Evolutionary conservation across 2,329 filamentous ascomycete genomes (phyloP), one percentile per base, ranked within the genome.

Genomic region (Fusarium sp.): DNA sequence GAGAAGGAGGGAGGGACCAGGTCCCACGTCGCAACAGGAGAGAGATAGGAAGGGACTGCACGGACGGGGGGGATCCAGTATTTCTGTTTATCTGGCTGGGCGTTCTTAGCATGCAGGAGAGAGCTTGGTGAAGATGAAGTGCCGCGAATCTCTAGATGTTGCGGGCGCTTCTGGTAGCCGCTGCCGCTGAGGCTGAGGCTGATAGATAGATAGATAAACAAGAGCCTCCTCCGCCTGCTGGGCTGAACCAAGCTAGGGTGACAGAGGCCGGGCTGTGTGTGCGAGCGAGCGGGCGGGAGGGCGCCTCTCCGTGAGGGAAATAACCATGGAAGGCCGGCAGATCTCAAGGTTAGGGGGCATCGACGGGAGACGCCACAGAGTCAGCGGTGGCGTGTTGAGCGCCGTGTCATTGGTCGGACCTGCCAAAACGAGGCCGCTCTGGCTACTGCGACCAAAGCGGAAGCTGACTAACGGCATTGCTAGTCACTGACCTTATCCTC

Each of bases 71-170:
- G 45, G 50, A 66, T 67, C 50, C 62, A 70, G 37, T 60, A 62
- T 67, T 70, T 45, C 29, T 62, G 73, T 70, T 45, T 74, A 74
- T 74, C 65, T 72, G 24, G 58, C 73, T 70, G 69, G 75, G 71
- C 62, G 54, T 60, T 50, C 27, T 52, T 52, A 52, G 47, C 47
- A 52, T 52, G 47, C 47, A 52, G 47, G 47, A 52, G 47, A 52
- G 47, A 13, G 10, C 10, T 47, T 52, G 61, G 63, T 70, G 65
- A 71, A 65, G 70, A 66, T 61, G 65, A 70, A 42, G 56, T 64
- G 60, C 62, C 60, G 64, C 69, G 59, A 61, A 67, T 72, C 34
- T 69, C 45, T 35, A 65, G 35, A 47, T 60, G 31, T n/a, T 40
- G 61, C 31, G 34, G 22, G 16, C 37, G 31, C 18, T 52, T n/a